These are phyloP conservation scores for Pyrenophora seminiperda DNA, from an alignment of 2,329 filamentous ascomycete genomes.

Conservation along the genomic window DNA sequence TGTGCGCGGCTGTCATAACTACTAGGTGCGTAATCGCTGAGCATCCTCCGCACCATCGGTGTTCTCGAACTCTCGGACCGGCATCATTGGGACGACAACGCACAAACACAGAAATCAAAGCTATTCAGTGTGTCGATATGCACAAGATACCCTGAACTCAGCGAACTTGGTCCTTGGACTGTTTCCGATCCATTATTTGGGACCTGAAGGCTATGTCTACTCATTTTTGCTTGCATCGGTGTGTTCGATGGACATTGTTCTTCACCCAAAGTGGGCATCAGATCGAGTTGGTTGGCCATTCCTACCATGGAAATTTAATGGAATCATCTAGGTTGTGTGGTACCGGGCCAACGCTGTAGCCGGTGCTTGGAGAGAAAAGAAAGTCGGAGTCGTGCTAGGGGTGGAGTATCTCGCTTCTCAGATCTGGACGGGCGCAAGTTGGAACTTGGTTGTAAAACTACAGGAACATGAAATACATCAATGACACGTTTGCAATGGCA, in stretches of 20 bases:
- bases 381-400: neutral
- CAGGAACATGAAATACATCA: constrained; percentile 4
- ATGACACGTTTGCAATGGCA: neutral
- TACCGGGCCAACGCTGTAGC: neutral
- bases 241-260: too few species aligned
- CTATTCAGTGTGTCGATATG: neutral
- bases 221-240: too few species aligned
- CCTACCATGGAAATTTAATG: too few species aligned
- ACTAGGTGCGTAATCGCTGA: neutral
- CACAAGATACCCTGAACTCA: neutral
- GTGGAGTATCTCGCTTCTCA: neutral
- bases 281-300: too few species aligned
- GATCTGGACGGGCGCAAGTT: neutral
- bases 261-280: too few species aligned
- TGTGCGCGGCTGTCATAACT: neutral
- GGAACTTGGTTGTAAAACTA: neutral
- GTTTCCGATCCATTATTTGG: too few species aligned
- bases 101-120: neutral
- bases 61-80: neutral
- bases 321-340: too few species aligned
- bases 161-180: too few species aligned
- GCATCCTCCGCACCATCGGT: constrained; percentile 1
- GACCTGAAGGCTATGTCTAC: too few species aligned
- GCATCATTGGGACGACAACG: neutral
- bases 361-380: neutral